These are phyloP conservation scores for Polyrhizophydium stewartii DNA, from an alignment of 371 early-diverging fungal species.

Conservation along the genomic window DNA sequence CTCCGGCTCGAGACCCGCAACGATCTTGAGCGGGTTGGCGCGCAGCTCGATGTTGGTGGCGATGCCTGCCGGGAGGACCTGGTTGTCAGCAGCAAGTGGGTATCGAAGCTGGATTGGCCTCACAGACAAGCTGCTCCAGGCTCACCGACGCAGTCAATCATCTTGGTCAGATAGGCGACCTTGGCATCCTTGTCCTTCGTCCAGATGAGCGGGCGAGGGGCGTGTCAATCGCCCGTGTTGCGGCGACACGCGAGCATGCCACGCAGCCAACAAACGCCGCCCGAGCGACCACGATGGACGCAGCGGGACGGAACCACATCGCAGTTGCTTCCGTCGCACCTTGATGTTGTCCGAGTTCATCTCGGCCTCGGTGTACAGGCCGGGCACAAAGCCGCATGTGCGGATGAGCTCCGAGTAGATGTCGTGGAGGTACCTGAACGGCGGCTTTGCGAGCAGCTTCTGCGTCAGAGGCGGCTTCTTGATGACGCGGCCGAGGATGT, in stretches of 20 bases:
- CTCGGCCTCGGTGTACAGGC: constrained; percentile 46
- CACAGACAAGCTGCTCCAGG: background rate
- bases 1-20: constrained; percentile 52
- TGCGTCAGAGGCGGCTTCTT: constrained; percentile 48
- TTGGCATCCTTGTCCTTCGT: constrained; percentile 49
- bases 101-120: background rate
- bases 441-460: constrained; percentile 54
- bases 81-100: background rate
- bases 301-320: too few species aligned
- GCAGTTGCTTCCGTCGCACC: too few species aligned
- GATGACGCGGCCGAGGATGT: constrained; percentile 36
- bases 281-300: too few species aligned
- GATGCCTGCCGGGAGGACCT: constrained; percentile 17
- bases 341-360: constrained; percentile 42
- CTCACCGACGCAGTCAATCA: constrained; percentile 41
- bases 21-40: constrained; percentile 47
- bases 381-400: constrained; percentile 26
- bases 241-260: too few species aligned
- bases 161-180: constrained; percentile 43
- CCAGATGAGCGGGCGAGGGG: too few species aligned
- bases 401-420: constrained; percentile 42
- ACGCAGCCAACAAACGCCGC: too few species aligned
- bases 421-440: constrained; percentile 56
- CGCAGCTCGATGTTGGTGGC: constrained; percentile 33
- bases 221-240: constrained; percentile 1